Percentiles rank a stretch among this genome's conserved stretches.
These are phyloP conservation scores for Fonsecaea pedrosoi DNA, from an alignment of 2,329 filamentous ascomycete genomes.

Conservation along the genomic window DNA sequence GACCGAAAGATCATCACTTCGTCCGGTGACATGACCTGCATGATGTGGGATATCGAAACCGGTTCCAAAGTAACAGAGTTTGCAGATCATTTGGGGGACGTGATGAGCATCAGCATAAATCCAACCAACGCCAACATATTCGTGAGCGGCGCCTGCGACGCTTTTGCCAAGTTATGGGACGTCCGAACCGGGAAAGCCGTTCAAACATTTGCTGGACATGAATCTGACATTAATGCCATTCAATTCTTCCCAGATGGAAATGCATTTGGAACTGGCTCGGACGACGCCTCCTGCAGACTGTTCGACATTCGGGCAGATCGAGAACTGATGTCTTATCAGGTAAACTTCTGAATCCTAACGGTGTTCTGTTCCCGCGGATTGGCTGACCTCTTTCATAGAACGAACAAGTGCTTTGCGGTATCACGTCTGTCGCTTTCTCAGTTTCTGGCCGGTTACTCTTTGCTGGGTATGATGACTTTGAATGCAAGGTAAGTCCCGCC, in stretches of 20 bases:
- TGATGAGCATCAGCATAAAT: slow-evolving; percentile 99
- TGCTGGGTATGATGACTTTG: slow-evolving; percentile 97
- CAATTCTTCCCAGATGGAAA: slow-evolving; percentile 99
- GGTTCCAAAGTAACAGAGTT: slow-evolving; percentile 98
- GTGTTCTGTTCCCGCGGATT: slow-evolving; percentile 11
- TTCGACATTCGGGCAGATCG: slow-evolving; percentile 98
- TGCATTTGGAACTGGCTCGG: slow-evolving; percentile 96
- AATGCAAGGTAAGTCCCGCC: slow-evolving; percentile 84
- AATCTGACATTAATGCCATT: slow-evolving; percentile 99
- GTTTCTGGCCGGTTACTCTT: slow-evolving; percentile 95
- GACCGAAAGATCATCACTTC: slow-evolving; percentile 97
- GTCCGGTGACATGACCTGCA: slow-evolving; percentile 99
- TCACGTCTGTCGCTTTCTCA: slow-evolving; percentile 97
- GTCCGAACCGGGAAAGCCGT: slow-evolving; percentile 97
- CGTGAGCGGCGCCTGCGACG: slow-evolving; percentile 98
- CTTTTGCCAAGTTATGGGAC: slow-evolving; percentile 98
- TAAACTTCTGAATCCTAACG: slow-evolving; percentile 48
- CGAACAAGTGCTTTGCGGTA: slow-evolving; percentile 95
- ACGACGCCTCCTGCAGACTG: slow-evolving; percentile 94
- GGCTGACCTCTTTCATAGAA: slow-evolving; percentile 64
- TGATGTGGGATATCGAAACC: slow-evolving; percentile 99
- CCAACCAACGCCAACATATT: slow-evolving; percentile 99
- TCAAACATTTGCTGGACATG: slow-evolving; percentile 97
- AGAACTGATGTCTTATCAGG: slow-evolving; percentile 72
- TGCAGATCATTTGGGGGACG: slow-evolving; percentile 95